phyloP scores from a whole-genome alignment of 2,329 filamentous ascomycete genomes.

The Aquanectria penicillioides region DNA sequence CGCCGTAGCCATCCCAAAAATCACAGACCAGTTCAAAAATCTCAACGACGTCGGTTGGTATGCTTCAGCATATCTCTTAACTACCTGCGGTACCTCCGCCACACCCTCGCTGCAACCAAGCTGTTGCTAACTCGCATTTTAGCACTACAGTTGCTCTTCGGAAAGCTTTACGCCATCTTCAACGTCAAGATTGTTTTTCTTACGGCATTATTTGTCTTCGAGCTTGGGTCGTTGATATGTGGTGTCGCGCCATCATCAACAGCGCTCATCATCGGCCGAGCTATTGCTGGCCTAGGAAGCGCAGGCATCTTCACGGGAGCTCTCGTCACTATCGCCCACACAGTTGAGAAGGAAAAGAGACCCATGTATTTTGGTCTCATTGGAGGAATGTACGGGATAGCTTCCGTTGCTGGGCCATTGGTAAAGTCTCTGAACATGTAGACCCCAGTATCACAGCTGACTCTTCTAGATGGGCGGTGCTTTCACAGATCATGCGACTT shows the following conservation, averaged over 20 bases:
- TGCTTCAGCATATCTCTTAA: conserved; percentile 12
- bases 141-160: conserved; percentile 44
- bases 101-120: not conserved
- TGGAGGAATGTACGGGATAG: conserved; percentile 44
- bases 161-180: conserved; percentile 60
- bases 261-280: conserved; percentile 59
- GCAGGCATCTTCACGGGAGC: conserved; percentile 59
- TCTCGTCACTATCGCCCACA: conserved; percentile 58
- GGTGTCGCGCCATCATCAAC: conserved; percentile 53
- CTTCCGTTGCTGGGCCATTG: conserved; percentile 44
- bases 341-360: conserved; percentile 42
- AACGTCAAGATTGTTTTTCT: conserved; percentile 59
- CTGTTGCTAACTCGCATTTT: not conserved
- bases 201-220: conserved; percentile 58
- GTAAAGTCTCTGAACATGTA: not conserved
- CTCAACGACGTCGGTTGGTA: conserved; percentile 15
- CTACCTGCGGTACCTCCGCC: not conserved
- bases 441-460: not conserved
- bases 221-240: conserved; percentile 63
- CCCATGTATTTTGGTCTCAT: conserved; percentile 45
- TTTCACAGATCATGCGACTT: conserved; percentile 43
- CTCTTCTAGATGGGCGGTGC: conserved; percentile 40
- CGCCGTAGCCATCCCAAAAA: not conserved
- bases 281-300: conserved; percentile 55
- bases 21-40: conserved; percentile 2